Base-by-base conservation (phyloP, 2,329 filamentous ascomycete genomes). In the Lachnellula suecica region DNA sequence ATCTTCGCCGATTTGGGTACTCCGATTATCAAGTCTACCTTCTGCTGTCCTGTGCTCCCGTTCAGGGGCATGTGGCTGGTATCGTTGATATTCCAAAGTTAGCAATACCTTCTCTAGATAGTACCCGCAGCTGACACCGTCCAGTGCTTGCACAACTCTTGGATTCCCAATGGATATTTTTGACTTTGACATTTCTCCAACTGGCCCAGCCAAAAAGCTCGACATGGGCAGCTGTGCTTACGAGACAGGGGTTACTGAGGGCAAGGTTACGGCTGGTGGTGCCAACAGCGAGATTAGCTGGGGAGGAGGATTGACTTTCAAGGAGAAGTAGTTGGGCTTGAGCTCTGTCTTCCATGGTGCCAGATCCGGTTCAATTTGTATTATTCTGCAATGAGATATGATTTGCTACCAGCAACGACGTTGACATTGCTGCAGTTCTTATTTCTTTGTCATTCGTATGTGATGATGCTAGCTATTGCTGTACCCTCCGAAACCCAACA, bases 131-230 rank as follows among this genome's bases (percentile, higher is more conserved):
- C 35, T 57, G 41, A 56, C 44, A 43, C 17, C 2, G 10, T 41
- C 1, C 6, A 62, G 53, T 17, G 89, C 88, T 0, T 96, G 92
- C 66, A 96, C 91, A 4, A 96, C 92, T 0, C 75, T 96, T 53
- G 91, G 91, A 0, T 68, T 96, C 49, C 92, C 92, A 1, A 90
- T 96, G 78, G 92, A 96, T 71, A 95, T 97, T 48, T 97, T 97
- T 64, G 89, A 94, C 66, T 96, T 97, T 70, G 91, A 96, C 67
- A 93, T 96, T 60, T 82, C 84, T 43, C 89, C 91, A 0, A 61
- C 56, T 2, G 78, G 79, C 51, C 76, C 75, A 4, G 81, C 79
- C 2, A 74, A 81, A 66, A 82, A 83, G 73, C 69, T 76, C 52
- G 84, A 91, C 66, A 79, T 91, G 79, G 88, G 87, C 1, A 74